phyloP scores from a whole-genome alignment of 2,329 filamentous ascomycete species.

The Talaromyces sp. region DNA sequence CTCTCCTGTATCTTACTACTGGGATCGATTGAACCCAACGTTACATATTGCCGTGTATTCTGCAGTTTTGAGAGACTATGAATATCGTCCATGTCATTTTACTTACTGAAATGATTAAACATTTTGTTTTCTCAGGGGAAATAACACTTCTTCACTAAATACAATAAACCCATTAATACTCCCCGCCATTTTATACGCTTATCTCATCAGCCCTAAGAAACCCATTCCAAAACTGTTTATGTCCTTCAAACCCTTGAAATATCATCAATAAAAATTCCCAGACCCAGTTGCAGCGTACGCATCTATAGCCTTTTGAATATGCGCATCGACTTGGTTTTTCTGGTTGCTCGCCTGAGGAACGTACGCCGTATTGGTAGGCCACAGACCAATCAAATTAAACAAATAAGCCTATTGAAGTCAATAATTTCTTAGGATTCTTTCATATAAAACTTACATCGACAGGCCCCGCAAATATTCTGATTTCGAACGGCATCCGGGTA shows the following conservation, averaged over 20 bases:
- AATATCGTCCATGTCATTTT: no score
- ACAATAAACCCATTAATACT: not conserved
- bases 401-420: conserved; percentile 11
- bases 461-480: conserved; percentile 5
- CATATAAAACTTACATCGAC: conserved; percentile 7
- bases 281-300: conserved; percentile 3
- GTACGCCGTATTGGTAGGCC: conserved; percentile 12
- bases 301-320: conserved; percentile 13
- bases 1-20: not conserved
- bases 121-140: no score
- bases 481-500: conserved; percentile 4
- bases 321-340: conserved; percentile 13
- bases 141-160: not conserved
- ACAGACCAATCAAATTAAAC: conserved; percentile 14
- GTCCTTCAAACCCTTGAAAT: not conserved
- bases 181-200: not conserved
- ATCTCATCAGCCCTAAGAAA: not conserved
- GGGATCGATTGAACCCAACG: not conserved
- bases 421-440: not conserved
- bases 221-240: not conserved
- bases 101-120: no score
- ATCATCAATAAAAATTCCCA: not conserved
- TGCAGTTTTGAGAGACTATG: no score
- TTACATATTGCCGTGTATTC: not conserved
- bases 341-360: conserved; percentile 13